Conservation (phyloP, 257 asterid species). For the Rauvolfia tetraphylla region DNA sequence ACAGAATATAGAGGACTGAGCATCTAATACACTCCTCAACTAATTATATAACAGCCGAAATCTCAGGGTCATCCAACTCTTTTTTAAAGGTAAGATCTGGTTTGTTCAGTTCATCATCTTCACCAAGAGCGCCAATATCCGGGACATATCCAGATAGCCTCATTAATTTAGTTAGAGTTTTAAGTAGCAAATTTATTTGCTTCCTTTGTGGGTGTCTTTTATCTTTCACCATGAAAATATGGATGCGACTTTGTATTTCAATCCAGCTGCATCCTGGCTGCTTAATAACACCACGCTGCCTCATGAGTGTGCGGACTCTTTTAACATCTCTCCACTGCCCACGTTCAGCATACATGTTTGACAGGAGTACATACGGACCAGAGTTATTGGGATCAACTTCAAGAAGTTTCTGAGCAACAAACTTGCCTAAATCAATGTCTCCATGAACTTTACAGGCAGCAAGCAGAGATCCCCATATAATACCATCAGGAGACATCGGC, state of each 20-base stretch:
- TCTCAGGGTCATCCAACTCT: background rate
- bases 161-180: constrained; percentile 9
- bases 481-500: constrained; percentile 23
- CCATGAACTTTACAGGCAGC: constrained; percentile 28
- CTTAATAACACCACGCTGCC: constrained; percentile 8
- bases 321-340: constrained; percentile 9
- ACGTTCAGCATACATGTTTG: constrained; percentile 26
- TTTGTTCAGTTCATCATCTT: background rate
- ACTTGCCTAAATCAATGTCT: constrained; percentile 20
- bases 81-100: background rate
- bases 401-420: constrained; percentile 24
- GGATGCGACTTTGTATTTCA: constrained; percentile 4
- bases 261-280: constrained; percentile 18
- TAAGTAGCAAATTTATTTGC: constrained; percentile 6
- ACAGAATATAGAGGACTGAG: background rate
- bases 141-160: constrained; percentile 12
- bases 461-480: constrained; percentile 30
- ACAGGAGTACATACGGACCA: constrained; percentile 24
- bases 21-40: background rate
- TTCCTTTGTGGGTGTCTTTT: constrained; percentile 9
- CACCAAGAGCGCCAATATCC: constrained; percentile 8
- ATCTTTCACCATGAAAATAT: constrained; percentile 16
- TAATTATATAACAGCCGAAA: constrained; percentile 2
- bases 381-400: constrained; percentile 22
- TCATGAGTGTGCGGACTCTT: constrained; percentile 11